phyloP scores from a whole-genome alignment of 345 rosid genomes.

The Isatis tinctoria region DNA sequence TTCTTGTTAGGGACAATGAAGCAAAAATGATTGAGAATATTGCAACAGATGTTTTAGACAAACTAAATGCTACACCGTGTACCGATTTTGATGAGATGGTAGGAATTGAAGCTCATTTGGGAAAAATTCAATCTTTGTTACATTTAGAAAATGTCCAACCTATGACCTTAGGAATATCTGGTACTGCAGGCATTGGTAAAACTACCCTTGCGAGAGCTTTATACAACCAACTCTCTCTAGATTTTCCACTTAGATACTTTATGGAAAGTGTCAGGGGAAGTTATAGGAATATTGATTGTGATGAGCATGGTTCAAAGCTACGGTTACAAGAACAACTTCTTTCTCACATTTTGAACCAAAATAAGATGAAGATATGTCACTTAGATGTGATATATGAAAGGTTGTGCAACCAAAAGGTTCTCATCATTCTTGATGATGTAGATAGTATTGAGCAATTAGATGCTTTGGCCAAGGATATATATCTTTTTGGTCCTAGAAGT shows the following conservation, averaged over 20 bases:
- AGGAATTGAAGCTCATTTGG: neutral
- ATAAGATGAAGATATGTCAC: neutral
- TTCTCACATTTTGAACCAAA: neutral
- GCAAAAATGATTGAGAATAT: conserved; percentile 6
- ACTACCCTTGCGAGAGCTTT: neutral
- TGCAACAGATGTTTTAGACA: neutral
- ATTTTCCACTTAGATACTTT: neutral
- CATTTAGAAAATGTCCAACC: neutral
- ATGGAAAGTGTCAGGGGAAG: neutral
- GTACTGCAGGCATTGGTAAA: neutral
- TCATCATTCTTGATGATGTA: conserved; percentile 6
- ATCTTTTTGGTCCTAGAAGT: neutral
- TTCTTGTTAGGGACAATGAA: neutral
- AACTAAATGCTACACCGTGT: neutral
- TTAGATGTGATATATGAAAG: neutral
- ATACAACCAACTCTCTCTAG: neutral
- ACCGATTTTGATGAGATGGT: neutral
- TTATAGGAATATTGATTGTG: neutral
- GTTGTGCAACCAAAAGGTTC: neutral
- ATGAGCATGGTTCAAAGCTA: neutral
- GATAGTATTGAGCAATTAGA: neutral
- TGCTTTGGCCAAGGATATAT: neutral
- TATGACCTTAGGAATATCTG: neutral
- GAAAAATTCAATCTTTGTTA: neutral
- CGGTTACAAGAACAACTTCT: neutral